Conservation (phyloP, 495 filamentous ascomycete species). For the Annulohypoxylon moriforme region DNA sequence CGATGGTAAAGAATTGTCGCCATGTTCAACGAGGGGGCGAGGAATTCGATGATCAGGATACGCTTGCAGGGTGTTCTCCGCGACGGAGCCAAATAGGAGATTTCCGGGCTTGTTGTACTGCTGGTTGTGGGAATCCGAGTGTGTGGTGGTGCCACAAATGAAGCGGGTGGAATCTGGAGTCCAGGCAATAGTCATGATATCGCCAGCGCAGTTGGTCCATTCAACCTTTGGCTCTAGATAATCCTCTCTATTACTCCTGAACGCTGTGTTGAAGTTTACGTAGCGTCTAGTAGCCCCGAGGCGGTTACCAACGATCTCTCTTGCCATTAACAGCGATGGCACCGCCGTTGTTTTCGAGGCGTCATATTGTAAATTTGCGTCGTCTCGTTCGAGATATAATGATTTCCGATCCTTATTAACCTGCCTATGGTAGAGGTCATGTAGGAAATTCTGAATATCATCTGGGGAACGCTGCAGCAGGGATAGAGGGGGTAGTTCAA, state of each 20-base stretch:
- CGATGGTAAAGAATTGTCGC: conserved; percentile 65
- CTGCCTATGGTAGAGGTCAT: conserved; percentile 45
- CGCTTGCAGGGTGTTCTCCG: conserved; percentile 65
- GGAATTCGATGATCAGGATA: conserved; percentile 75
- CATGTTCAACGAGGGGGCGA: conserved; percentile 62
- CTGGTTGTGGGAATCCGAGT: conserved; percentile 79
- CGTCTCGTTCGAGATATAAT: conserved; percentile 46
- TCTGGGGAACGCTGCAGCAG: conserved; percentile 36
- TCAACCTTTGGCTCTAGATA: conserved; percentile 55
- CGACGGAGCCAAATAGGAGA: conserved; percentile 75
- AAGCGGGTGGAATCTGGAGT: conserved; percentile 58
- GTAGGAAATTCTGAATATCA: conserved; percentile 52
- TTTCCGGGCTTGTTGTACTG: conserved; percentile 88
- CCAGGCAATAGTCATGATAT: conserved; percentile 70
- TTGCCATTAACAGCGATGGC: conserved; percentile 51
- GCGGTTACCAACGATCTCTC: conserved; percentile 54
- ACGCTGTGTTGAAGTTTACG: conserved; percentile 53
- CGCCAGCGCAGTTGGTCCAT: conserved; percentile 68
- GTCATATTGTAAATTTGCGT: conserved; percentile 42
- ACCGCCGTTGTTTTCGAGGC: conserved; percentile 44
- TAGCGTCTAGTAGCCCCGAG: conserved; percentile 47
- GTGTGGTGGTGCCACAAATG: conserved; percentile 75
- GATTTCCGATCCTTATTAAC: conserved; percentile 22
- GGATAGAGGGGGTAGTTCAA: conserved; percentile 31
- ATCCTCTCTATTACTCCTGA: conserved; percentile 59